Percentiles rank a stretch among this genome's conserved stretches.
Conservation (phyloP, 495 filamentous ascomycete species). For the Pseudotulostoma volvatum region DNA sequence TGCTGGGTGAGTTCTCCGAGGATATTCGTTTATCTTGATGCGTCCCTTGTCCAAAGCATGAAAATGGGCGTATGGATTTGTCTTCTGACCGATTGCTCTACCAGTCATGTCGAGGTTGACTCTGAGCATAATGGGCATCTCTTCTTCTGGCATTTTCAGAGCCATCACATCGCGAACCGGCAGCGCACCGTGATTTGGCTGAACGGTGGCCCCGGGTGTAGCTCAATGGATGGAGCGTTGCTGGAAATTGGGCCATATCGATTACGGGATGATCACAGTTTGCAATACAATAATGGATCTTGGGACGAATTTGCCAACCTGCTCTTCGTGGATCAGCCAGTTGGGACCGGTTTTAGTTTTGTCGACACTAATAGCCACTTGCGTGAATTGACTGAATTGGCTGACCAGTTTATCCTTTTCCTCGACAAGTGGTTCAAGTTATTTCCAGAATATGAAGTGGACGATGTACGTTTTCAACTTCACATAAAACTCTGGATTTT, state of each 20-base stretch:
- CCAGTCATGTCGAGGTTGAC: slow-evolving; percentile 80
- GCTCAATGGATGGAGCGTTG: slow-evolving; percentile 88
- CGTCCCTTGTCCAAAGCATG: too few relatives aligned
- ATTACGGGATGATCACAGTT: slow-evolving; percentile 53
- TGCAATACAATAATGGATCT: slow-evolving; percentile 73
- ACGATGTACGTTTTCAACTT: slow-evolving; percentile 55
- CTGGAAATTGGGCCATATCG: slow-evolving; percentile 97
- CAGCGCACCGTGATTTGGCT: slow-evolving; percentile 93
- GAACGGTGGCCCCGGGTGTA: slow-evolving; percentile 92
- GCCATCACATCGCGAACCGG: slow-evolving; percentile 81
- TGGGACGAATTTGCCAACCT: slow-evolving; percentile 98
- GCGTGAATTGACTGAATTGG: slow-evolving; percentile 76
- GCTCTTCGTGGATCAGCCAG: slow-evolving; percentile 91
- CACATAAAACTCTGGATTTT: slow-evolving; percentile 6
- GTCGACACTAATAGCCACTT: slow-evolving; percentile 75
- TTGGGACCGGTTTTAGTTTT: slow-evolving; percentile 92
- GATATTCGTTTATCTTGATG: too few relatives aligned
- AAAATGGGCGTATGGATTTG: too few relatives aligned
- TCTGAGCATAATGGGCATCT: slow-evolving; percentile 73
- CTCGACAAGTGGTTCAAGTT: slow-evolving; percentile 76
- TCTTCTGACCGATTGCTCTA: slow-evolving; percentile 14
- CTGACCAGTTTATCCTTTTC: slow-evolving; percentile 71
- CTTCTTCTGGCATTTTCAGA: slow-evolving; percentile 97
- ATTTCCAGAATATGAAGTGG: slow-evolving; percentile 82
- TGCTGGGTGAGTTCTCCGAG: slow-evolving; percentile 64